Percentiles rank a stretch among this genome's conserved stretches.
phyloP scores from a whole-genome alignment of 768 basidiomycete species.

The Aureoboletus auriporus region DNA sequence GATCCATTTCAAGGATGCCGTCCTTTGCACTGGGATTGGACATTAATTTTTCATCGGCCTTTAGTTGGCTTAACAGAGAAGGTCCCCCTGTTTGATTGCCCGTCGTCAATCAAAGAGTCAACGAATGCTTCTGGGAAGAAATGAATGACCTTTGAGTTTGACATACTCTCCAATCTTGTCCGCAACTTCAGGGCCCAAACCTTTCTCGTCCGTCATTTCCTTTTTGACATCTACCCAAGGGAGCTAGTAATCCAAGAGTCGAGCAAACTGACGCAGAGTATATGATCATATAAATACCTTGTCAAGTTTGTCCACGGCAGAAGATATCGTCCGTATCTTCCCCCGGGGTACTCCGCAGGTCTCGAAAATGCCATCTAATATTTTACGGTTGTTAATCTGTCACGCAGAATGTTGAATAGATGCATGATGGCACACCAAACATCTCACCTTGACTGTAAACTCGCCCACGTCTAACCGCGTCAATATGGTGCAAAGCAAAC shows the following conservation, averaged over 20 bases:
- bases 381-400: slow-evolving; percentile 93
- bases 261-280: neutral
- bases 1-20: slow-evolving; percentile 82
- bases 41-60: slow-evolving; percentile 58
- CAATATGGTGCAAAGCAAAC: slow-evolving; percentile 76
- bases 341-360: slow-evolving; percentile 91
- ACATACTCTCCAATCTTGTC: slow-evolving; percentile 98
- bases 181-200: slow-evolving; percentile 71
- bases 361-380: slow-evolving; percentile 95
- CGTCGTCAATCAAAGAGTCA: neutral
- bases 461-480: slow-evolving; percentile 86
- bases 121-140: neutral
- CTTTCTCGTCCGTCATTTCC: slow-evolving; percentile 97
- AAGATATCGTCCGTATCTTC: slow-evolving; percentile 89
- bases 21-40: slow-evolving; percentile 72
- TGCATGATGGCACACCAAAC: no score
- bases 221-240: slow-evolving; percentile 91
- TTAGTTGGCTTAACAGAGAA: slow-evolving; percentile 68
- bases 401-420: neutral
- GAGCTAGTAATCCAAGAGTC: slow-evolving; percentile 38
- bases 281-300: slow-evolving; percentile 51
- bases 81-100: slow-evolving; percentile 55
- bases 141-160: slow-evolving; percentile 74
- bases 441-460: slow-evolving; percentile 84
- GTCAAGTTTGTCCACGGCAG: slow-evolving; percentile 97